These are phyloP conservation scores for Heteromeles arbutifolia DNA, from an alignment of 306 rosid species.

Conservation along the genomic window DNA sequence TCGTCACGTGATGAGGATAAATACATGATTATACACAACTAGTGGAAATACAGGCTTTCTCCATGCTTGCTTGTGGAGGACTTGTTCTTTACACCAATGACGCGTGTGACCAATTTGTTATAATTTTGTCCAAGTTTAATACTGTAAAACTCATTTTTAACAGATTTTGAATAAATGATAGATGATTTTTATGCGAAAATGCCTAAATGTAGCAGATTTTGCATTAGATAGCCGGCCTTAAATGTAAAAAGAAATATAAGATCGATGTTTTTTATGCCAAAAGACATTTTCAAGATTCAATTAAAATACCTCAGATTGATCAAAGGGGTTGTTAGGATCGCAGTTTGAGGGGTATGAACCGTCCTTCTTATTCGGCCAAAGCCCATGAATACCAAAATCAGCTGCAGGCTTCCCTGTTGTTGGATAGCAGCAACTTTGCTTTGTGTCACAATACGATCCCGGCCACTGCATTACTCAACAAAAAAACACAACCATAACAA, in stretches of 20 bases:
- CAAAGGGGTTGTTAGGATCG: conserved; percentile 60
- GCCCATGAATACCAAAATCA: conserved; percentile 68
- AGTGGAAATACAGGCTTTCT: background rate
- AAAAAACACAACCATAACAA: background rate
- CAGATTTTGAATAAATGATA: too few relatives aligned
- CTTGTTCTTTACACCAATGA: background rate
- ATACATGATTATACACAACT: too few relatives aligned
- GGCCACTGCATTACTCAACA: conserved; percentile 50
- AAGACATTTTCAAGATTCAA: background rate
- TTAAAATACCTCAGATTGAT: conserved; percentile 51
- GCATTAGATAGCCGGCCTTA: background rate
- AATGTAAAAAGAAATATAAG: background rate
- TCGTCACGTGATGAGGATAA: too few relatives aligned
- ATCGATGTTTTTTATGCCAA: background rate
- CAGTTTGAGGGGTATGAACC: conserved; percentile 72
- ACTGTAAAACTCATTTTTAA: too few relatives aligned
- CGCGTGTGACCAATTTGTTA: background rate
- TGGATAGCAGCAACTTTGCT: conserved; percentile 62
- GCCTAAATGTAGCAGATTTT: background rate
- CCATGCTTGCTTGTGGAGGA: background rate
- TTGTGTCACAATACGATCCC: conserved; percentile 71
- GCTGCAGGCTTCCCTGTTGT: conserved; percentile 63
- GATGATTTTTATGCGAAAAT: background rate
- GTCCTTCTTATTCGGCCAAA: conserved; percentile 67
- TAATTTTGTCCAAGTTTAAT: too few relatives aligned